Conservation (phyloP, 257 asterid species). For the Nicotiana benthamiana region DNA sequence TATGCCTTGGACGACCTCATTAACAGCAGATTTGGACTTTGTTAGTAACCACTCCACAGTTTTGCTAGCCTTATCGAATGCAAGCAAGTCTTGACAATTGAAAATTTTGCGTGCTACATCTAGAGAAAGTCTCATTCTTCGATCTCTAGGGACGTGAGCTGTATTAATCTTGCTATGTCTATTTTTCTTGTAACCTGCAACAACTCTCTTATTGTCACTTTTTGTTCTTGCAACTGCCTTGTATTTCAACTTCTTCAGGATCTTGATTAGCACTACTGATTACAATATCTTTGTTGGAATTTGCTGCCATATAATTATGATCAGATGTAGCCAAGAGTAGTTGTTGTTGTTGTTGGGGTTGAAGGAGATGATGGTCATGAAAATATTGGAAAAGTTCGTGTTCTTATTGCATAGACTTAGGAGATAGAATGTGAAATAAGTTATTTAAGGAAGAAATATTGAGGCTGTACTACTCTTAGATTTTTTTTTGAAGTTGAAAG, state of each 20-base stretch:
- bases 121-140: conserved; percentile 65
- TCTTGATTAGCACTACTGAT: neutral
- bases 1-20: conserved; percentile 15
- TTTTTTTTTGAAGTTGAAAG: neutral
- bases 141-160: conserved; percentile 62
- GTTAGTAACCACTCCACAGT: conserved; percentile 62
- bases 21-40: conserved; percentile 36
- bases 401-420: conserved; percentile 25
- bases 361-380: conserved; percentile 18
- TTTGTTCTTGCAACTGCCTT: neutral
- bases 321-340: neutral
- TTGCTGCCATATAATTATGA: neutral
- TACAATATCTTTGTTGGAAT: neutral
- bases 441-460: neutral
- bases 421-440: conserved; percentile 27
- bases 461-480: conserved; percentile 2
- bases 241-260: neutral
- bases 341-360: neutral
- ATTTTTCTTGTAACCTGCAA: conserved; percentile 36
- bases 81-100: conserved; percentile 51
- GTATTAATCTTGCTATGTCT: conserved; percentile 75
- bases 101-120: conserved; percentile 53
- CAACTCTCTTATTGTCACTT: conserved; percentile 8
- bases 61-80: conserved; percentile 60
- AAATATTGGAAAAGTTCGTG: conserved; percentile 29